Evolutionary conservation across 352 stramenopile genomes (phyloP), one percentile per base, ranked within the genome.

Genomic region (Labyrinthula sp.): DNA sequence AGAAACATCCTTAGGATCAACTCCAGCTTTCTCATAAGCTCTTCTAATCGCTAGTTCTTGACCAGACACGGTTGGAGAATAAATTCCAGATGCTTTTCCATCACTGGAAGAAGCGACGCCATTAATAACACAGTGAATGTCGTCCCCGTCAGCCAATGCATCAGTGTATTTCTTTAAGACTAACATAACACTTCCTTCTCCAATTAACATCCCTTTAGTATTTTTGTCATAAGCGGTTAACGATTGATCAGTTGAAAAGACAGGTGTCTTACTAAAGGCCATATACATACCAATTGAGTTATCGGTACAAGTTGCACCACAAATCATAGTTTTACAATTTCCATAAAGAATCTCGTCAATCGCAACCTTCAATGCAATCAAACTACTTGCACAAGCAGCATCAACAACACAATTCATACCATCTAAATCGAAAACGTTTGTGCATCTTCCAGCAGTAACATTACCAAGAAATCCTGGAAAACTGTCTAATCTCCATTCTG

Each of bases 231-330:
- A 46, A 18, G 38, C 38, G 18, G 25, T 25, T 6, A 46, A 25
- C 25, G 25, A 38, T 9, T 25, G 38, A 29, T 46, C 38, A 6
- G 38, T 46, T 9, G 38, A 46, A 29, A 46, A 46, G 25, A 46
- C 38, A 6, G 38, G 38, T 8, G 38, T 46, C 38, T 46, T 46
- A 29, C n/a, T 33, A 29, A 46, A 46, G 38, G 38, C 38, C 38
- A 46, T 46, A 29, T 46, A 46, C 38, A 46, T 46, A 21, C 38
- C 38, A 20, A 46, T 46, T 12, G 38, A 46, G 38, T 46, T 46
- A 14, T 46, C 38, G 25, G 38, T 46, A 29, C 38, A 46, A 12
- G 38, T 46, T 18, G 38, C 38, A 14, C 38, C 38, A 7, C 25
- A 38, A 29, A 46, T 21, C 38, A 46, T 46, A 25, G 37, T 46